Percentiles rank a stretch among this genome's conserved stretches.
These are phyloP conservation scores for Pythium aquatile DNA, from an alignment of 352 stramenopile species.

Conservation along the genomic window DNA sequence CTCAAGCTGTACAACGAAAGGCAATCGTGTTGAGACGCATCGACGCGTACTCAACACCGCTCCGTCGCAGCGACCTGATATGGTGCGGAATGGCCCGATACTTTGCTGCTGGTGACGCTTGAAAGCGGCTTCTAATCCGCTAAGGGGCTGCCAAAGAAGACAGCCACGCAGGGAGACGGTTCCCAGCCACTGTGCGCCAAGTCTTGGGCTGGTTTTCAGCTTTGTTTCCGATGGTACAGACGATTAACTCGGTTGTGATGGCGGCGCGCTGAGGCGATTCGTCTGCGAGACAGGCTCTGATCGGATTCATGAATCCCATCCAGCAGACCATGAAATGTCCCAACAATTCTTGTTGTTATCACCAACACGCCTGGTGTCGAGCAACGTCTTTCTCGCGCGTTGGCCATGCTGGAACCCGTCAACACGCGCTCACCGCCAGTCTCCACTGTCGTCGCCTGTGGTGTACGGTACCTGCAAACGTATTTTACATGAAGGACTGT, in stretches of 20 bases:
- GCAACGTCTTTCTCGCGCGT: neutral
- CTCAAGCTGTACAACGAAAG: neutral
- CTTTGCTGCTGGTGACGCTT: neutral
- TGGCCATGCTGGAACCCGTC: neutral
- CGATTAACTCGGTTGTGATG: neutral
- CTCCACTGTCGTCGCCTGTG: neutral
- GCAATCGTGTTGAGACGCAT: neutral
- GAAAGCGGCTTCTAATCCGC: neutral
- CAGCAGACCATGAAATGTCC: neutral
- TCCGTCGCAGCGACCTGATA: neutral
- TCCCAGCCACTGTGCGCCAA: neutral
- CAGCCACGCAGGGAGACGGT: neutral
- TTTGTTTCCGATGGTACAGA: neutral
- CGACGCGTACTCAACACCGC: neutral
- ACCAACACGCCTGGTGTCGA: neutral
- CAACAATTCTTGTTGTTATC: neutral
- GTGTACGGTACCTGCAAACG: neutral
- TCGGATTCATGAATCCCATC: neutral
- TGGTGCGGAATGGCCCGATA: neutral
- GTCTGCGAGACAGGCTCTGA: neutral
- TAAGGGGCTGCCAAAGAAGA: neutral
- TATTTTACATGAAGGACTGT: neutral
- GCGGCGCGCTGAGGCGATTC: neutral
- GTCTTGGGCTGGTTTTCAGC: neutral
- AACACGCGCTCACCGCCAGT: neutral